A percentile compares a stretch with the other conserved stretches of the same genome.
phyloP scores from a whole-genome alignment of 2,329 filamentous ascomycete species.

The Xylaria sp. region DNA sequence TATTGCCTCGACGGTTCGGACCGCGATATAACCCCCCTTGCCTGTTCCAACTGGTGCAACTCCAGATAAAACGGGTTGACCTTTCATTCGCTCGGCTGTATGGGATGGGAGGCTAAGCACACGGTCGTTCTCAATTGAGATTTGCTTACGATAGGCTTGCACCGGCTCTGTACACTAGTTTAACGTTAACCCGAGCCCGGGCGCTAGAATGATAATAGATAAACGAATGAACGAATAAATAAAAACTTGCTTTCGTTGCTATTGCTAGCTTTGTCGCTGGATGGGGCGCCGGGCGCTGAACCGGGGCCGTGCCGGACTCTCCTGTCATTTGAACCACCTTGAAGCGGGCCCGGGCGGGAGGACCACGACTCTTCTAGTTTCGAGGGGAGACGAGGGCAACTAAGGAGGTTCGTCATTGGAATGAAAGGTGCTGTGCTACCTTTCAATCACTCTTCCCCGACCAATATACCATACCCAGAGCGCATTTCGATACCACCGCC shows the following conservation, averaged over 20 bases:
- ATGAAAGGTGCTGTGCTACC: not conserved
- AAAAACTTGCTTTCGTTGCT: not conserved
- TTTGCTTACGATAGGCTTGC: not conserved
- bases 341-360: constrained; percentile 7
- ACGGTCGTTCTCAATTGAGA: not conserved
- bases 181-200: not conserved
- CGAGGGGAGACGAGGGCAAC: not conserved
- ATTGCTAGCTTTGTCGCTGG: not conserved
- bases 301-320: constrained; percentile 13
- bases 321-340: not conserved
- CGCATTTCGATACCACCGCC: not conserved
- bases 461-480: not conserved
- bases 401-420: not conserved
- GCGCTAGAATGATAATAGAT: no score
- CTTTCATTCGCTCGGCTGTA: not conserved
- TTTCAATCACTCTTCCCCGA: not conserved
- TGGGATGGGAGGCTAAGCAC: constrained; percentile 19
- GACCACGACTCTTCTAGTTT: not conserved
- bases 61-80: constrained; percentile 1
- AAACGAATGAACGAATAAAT: no score
- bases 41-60: constrained; percentile 4
- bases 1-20: constrained; percentile 9
- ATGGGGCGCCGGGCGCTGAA: not conserved
- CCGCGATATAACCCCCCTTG: not conserved
- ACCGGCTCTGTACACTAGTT: not conserved